These are phyloP conservation scores for Chlorella sp. DNA, from an alignment of 139 green algal genomes.

Conservation along the genomic window DNA sequence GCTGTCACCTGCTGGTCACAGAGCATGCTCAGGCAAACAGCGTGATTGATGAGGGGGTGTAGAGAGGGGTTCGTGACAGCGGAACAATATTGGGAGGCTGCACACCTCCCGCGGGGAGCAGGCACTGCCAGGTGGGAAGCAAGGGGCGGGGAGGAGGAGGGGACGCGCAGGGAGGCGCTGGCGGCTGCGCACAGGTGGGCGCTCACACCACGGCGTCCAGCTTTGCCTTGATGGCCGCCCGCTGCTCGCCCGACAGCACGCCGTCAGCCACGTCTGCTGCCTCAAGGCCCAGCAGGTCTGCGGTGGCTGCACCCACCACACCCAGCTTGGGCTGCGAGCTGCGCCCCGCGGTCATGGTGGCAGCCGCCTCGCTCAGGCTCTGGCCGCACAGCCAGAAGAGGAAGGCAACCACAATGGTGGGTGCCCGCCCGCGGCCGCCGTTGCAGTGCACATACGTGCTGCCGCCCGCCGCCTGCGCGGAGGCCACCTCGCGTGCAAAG, in stretches of 20 bases:
- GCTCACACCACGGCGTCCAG: neutral
- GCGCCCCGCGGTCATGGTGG: neutral
- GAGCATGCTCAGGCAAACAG: too few relatives aligned
- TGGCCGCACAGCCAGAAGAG: slow-evolving; percentile 4
- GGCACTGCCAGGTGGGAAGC: too few relatives aligned
- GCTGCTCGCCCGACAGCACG: neutral
- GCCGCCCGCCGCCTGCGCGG: neutral
- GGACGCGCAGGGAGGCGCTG: too few relatives aligned
- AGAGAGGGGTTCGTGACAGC: too few relatives aligned
- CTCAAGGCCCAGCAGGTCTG: neutral
- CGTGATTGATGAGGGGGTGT: too few relatives aligned
- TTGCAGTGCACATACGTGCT: slow-evolving; percentile 10
- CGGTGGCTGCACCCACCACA: neutral
- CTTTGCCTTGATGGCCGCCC: neutral
- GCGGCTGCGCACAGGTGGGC: too few relatives aligned
- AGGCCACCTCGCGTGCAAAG: neutral
- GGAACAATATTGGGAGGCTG: too few relatives aligned
- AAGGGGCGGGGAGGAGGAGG: too few relatives aligned
- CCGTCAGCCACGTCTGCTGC: neutral
- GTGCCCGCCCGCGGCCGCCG: neutral
- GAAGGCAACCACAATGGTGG: neutral
- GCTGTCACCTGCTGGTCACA: too few relatives aligned
- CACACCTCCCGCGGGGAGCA: too few relatives aligned
- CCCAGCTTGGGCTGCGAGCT: neutral
- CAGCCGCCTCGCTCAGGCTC: neutral